phyloP scores from a whole-genome alignment of 192 early-diverging fungal species.

The Entomortierella parvispora region DNA sequence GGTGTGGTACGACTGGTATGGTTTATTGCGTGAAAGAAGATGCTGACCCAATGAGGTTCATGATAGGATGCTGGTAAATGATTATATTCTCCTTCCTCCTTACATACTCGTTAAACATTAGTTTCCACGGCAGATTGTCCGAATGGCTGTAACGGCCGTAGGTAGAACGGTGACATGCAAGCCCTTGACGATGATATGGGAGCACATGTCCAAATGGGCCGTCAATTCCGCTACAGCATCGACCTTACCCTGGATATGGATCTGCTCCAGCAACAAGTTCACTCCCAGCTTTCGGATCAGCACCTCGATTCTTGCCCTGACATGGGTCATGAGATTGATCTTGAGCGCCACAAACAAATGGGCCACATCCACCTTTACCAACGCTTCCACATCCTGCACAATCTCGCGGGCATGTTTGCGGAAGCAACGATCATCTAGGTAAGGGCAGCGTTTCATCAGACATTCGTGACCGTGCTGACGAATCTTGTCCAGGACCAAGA shows the following conservation, averaged over 20 bases:
- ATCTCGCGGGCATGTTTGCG: constrained; percentile 7
- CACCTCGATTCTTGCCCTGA: constrained; percentile 11
- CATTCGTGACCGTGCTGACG: background rate
- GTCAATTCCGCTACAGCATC: constrained; percentile 16
- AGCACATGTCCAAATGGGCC: constrained; percentile 11
- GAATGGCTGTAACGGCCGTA: constrained; percentile 1
- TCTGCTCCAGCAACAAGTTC: constrained; percentile 29
- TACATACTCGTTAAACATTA: constrained; percentile 19
- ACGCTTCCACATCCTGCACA: constrained; percentile 1
- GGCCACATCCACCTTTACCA: constrained; percentile 10
- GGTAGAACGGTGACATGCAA: constrained; percentile 11
- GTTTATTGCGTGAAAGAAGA: too few relatives aligned
- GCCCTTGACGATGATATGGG: constrained; percentile 33
- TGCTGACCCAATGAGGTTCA: too few relatives aligned
- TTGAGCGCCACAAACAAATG: constrained; percentile 33
- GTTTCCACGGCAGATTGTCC: background rate
- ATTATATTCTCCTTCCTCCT: too few relatives aligned
- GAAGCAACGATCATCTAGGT: constrained; percentile 2
- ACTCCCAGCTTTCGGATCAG: constrained; percentile 11
- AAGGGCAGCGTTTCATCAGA: constrained; percentile 10
- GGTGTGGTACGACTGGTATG: too few relatives aligned
- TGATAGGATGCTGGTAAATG: too few relatives aligned
- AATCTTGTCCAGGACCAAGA: constrained; percentile 18
- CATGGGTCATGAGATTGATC: constrained; percentile 24
- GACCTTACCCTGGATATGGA: constrained; percentile 12